Evolutionary conservation across 1,139 yeast species (phyloP).

Genomic region (Pichiaceae sp.): DNA sequence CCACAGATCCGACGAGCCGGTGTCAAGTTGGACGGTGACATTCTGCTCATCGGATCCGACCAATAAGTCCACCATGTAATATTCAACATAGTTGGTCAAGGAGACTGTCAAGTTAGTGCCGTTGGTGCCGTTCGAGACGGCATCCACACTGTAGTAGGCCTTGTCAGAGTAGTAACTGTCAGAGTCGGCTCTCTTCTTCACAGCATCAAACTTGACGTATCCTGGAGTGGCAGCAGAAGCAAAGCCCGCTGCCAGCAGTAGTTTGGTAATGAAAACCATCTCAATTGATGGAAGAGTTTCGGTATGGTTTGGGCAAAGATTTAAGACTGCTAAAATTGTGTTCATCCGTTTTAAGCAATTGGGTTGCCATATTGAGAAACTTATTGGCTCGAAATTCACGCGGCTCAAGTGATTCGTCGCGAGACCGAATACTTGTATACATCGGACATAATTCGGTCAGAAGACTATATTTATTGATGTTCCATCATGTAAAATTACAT

Average conservation of each 20-base stretch:
- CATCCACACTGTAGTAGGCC: background rate
- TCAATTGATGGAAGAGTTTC: too few species aligned
- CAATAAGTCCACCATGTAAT: conserved; percentile 20
- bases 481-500: too few species aligned
- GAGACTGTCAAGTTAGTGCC: background rate
- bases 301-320: too few species aligned
- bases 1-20: conserved; percentile 70
- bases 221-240: background rate
- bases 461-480: too few species aligned
- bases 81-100: background rate
- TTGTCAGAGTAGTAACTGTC: background rate
- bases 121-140: background rate
- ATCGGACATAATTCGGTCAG: too few species aligned
- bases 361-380: too few species aligned
- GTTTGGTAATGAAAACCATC: too few species aligned
- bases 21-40: conserved; percentile 49
- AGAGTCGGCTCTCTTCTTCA: background rate
- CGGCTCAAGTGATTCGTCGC: too few species aligned
- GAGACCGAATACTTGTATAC: too few species aligned
- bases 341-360: too few species aligned
- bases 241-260: background rate
- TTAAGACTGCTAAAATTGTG: too few species aligned
- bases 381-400: too few species aligned
- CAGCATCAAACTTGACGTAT: background rate
- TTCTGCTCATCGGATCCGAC: conserved; percentile 50